A percentile compares a stretch with the other conserved stretches of the same genome.
These are phyloP conservation scores for Arachis monticola DNA, from an alignment of 331 rosid species.

Conservation along the genomic window DNA sequence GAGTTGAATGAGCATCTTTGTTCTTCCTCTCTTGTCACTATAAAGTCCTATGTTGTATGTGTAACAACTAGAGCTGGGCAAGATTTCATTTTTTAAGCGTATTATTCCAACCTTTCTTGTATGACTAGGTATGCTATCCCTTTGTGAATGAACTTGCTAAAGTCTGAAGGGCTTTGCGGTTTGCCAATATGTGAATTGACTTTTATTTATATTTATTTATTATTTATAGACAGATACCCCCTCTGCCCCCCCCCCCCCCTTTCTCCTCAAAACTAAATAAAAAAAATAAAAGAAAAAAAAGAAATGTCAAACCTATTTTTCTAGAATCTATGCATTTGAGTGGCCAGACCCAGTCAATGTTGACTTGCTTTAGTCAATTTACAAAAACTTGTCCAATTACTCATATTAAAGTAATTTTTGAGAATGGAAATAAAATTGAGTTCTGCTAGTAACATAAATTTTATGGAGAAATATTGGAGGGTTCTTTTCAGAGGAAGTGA, in stretches of 20 bases:
- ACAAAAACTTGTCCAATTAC: conserved; percentile 15
- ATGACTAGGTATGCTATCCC: conserved; percentile 22
- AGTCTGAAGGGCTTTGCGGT: conserved; percentile 6
- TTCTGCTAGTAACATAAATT: not conserved
- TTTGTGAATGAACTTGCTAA: conserved; percentile 19
- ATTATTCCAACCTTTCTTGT: conserved; percentile 5
- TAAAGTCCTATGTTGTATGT: conserved; percentile 14
- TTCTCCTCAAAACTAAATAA: too few species aligned
- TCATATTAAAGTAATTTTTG: conserved; percentile 15
- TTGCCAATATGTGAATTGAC: conserved; percentile 15
- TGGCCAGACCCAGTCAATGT: conserved; percentile 40
- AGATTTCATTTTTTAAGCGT: conserved; percentile 15
- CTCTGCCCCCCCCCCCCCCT: too few species aligned
- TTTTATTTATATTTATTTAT: not conserved
- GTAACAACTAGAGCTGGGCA: conserved; percentile 13
- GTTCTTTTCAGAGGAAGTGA: not conserved
- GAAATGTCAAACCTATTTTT: conserved; percentile 16
- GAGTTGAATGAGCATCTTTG: conserved; percentile 8
- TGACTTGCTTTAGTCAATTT: conserved; percentile 48
- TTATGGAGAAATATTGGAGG: not conserved
- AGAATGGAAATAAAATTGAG: conserved; percentile 7
- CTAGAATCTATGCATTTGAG: conserved; percentile 7
- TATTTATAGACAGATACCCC: not conserved
- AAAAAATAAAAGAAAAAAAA: not conserved
- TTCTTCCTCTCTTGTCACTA: conserved; percentile 26